Base-by-base conservation (phyloP, 768 basidiomycete species). In the Thelephora aurantiotincta region DNA sequence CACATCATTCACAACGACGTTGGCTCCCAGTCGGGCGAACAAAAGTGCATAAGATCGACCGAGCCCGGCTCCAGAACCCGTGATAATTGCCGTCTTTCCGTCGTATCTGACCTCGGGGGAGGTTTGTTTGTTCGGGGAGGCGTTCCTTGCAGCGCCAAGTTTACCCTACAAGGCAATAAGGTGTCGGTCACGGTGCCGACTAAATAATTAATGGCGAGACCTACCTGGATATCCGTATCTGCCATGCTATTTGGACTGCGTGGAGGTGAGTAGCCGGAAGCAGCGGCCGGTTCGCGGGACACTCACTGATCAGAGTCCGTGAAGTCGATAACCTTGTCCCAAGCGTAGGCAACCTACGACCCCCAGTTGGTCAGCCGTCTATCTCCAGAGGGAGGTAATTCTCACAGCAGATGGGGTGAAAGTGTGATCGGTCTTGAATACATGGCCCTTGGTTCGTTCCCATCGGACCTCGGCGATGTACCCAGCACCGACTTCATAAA, bases 1-100 rank as follows among this genome's bases (percentile, higher is more conserved):
- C 43, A 97, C 82, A 57, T 99, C 96, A 60, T 98, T 99, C 37
- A 98, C 78, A 41, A 98, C 86, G 30, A 99, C 87, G 56, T 96
- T 96, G 9, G 91, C 94, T n/a, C 96, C 94, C 7, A 93, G 78
- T 47, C 75, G 79, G 20, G 75, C 87, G 58, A 84, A 98, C 86
- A 97, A 87, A 37, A 83, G 72, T 0, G 96, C 87, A 59, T 98
- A 96, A 1, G 78, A 76, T 23, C 96, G 80, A 14, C 96, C 96
- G 26, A 99, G 78, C 46, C 94, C 96, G 22, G 85, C 89, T 36
- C 94, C 94, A 6, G 92, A 88, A 35, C 94, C 96, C 2, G 96
- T 98, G 55, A 98, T 74, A 56, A 99, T 80, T 50, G 86, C 87
- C 11, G 91, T 94, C 68, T 97, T 82, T 13, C 80, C 84, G 50